Conservation (phyloP, 208 protist genomes). For the Leishmania guyanensis region DNA sequence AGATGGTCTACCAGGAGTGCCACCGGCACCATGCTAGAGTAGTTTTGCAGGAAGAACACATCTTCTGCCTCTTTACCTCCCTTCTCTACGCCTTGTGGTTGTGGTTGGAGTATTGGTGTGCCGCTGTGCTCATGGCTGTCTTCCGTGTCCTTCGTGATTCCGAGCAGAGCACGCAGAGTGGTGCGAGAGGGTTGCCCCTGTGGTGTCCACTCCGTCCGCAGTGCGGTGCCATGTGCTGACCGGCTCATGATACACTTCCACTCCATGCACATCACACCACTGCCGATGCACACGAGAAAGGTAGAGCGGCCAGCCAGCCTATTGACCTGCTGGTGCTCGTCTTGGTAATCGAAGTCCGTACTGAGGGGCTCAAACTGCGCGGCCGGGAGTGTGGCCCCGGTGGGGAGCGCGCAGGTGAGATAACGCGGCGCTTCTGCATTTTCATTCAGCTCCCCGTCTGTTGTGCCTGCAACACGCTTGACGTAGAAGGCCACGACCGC, state of each 20-base stretch:
- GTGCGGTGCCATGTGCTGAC: slow-evolving; percentile 27
- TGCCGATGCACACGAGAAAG: slow-evolving; percentile 41
- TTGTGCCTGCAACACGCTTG: slow-evolving; percentile 6
- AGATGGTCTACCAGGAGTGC: slow-evolving; percentile 60
- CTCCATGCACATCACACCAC: slow-evolving; percentile 36
- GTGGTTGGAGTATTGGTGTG: neutral
- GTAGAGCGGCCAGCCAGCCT: neutral
- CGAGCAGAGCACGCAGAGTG: slow-evolving; percentile 19
- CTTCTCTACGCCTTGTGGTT: neutral
- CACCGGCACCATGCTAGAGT: slow-evolving; percentile 75
- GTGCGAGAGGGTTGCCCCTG: slow-evolving; percentile 42
- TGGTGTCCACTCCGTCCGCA: slow-evolving; percentile 45
- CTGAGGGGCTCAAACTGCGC: slow-evolving; percentile 11
- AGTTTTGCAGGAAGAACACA: slow-evolving; percentile 77
- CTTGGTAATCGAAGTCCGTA: neutral
- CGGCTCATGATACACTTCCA: slow-evolving; percentile 31
- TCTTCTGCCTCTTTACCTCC: slow-evolving; percentile 5
- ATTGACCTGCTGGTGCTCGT: neutral
- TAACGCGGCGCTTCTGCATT: neutral
- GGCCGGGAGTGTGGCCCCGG: slow-evolving; percentile 17
- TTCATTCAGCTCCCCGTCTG: neutral
- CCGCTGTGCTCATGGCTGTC: neutral
- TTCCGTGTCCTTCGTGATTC: neutral
- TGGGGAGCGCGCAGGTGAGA: slow-evolving; percentile 19
- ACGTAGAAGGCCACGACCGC: slow-evolving; percentile 41